These are phyloP conservation scores for Ustilago trichophora DNA, from an alignment of 1,284 basidiomycete species.

Conservation along the genomic window DNA sequence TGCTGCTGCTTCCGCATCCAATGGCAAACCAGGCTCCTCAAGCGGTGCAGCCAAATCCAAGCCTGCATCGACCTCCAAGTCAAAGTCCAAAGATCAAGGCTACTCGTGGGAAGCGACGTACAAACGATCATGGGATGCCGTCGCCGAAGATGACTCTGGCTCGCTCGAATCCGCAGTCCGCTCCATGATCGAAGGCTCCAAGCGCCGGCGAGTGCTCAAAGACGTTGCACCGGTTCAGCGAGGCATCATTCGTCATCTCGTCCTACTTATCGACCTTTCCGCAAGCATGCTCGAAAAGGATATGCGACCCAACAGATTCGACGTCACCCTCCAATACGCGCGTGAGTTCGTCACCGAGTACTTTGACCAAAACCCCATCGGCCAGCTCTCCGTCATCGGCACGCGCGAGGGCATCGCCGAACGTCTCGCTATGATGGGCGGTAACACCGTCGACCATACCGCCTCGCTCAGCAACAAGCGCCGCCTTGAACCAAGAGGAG, in stretches of 20 bases:
- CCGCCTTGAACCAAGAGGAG: slow-evolving; percentile 86
- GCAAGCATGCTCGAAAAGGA: slow-evolving; percentile 93
- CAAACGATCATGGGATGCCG: slow-evolving; percentile 93
- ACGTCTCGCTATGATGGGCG: slow-evolving; percentile 73
- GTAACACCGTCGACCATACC: slow-evolving; percentile 92
- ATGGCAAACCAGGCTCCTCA: slow-evolving; percentile 24
- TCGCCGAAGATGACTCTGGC: slow-evolving; percentile 93
- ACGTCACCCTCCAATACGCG: slow-evolving; percentile 82
- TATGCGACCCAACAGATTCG: slow-evolving; percentile 83
- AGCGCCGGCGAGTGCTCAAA: slow-evolving; percentile 73
- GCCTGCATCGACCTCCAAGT: slow-evolving; percentile 9
- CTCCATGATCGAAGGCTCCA: slow-evolving; percentile 82
- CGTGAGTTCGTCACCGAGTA: slow-evolving; percentile 88
- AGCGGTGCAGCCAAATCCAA: slow-evolving; percentile 8
- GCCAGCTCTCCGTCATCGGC: slow-evolving; percentile 72
- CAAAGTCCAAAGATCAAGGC: slow-evolving; percentile 54
- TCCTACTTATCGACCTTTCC: slow-evolving; percentile 89
- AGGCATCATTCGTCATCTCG: slow-evolving; percentile 93
- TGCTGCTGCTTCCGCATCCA: slow-evolving; percentile 5
- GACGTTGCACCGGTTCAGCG: slow-evolving; percentile 87
- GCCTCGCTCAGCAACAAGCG: slow-evolving; percentile 84
- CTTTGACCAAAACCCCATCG: slow-evolving; percentile 99
- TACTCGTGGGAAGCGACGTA: slow-evolving; percentile 97
- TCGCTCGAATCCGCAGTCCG: slow-evolving; percentile 89
- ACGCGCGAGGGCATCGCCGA: slow-evolving; percentile 64